These are phyloP conservation scores for Bacterosira constricta DNA, from an alignment of 108 stramenopile species.

Conservation along the genomic window DNA sequence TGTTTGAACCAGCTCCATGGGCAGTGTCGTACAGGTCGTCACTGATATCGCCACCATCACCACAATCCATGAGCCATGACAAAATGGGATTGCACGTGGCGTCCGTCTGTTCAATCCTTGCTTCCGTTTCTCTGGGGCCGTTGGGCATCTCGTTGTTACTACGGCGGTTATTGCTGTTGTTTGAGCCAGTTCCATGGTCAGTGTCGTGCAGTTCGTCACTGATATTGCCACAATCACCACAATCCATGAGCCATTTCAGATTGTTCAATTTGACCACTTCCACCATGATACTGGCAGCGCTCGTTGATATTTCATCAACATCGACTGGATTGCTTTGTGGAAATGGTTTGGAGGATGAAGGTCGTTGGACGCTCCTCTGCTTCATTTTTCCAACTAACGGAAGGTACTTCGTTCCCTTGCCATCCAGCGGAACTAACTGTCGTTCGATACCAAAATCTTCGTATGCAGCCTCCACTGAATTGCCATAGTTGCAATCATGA, in stretches of 20 bases:
- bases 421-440: not conserved
- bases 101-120: no score
- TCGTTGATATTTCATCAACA: not conserved
- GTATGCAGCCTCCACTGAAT: not conserved
- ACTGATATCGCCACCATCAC: not conserved
- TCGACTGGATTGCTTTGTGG: not conserved
- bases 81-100: no score
- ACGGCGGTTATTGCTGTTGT: no score
- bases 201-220: no score
- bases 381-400: not conserved
- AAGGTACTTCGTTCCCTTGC: not conserved
- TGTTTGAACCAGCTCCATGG: no score
- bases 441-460: not conserved
- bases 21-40: no score
- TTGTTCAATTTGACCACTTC: not conserved
- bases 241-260: not conserved
- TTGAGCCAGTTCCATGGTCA: no score
- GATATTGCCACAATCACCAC: not conserved
- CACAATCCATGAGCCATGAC: no score
- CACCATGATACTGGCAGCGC: not conserved
- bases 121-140: no score
- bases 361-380: not conserved
- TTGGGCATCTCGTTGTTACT: no score
- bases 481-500: not conserved
- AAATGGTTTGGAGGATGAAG: no score